Percentiles rank a stretch among this genome's conserved stretches.
phyloP scores from a whole-genome alignment of 805 yeast genomes.

The Candida endomychidarum region DNA sequence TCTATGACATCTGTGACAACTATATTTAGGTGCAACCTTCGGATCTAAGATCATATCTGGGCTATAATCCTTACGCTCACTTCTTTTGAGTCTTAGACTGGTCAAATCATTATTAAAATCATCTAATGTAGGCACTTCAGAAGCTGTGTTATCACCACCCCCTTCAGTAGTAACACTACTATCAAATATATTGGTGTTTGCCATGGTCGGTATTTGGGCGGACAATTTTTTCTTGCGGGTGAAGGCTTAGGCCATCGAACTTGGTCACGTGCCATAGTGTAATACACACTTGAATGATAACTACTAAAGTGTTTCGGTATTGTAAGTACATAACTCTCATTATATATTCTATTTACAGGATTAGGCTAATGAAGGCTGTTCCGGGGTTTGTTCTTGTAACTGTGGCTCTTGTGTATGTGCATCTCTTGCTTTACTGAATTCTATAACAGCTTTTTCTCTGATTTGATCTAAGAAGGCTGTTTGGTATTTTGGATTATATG shows the following conservation, averaged over 20 bases:
- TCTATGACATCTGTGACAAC: constrained; percentile 26
- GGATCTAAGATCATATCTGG: constrained; percentile 8
- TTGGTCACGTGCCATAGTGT: not conserved
- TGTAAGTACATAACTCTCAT: not conserved
- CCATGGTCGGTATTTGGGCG: constrained; percentile 7
- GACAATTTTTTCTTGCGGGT: constrained; percentile 2
- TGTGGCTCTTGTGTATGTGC: constrained; percentile 2
- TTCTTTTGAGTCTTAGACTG: constrained; percentile 6
- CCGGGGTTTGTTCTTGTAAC: not conserved
- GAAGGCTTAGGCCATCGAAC: not conserved
- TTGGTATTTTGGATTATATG: constrained; percentile 64
- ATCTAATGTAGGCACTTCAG: not conserved
- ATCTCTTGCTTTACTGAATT: constrained; percentile 19
- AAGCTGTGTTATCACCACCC: not conserved
- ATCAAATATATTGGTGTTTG: not conserved
- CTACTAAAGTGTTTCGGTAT: no score
- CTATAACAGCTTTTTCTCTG: constrained; percentile 39
- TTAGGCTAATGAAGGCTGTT: not conserved
- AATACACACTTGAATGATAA: not conserved
- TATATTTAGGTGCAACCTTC: constrained; percentile 3
- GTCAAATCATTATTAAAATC: not conserved
- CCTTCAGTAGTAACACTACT: no score
- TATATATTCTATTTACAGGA: constrained; percentile 4
- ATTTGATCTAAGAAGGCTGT: constrained; percentile 63
- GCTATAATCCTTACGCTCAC: constrained; percentile 7